Conservation (phyloP, 768 basidiomycete species). For the Rhizopogon vulgaris region DNA sequence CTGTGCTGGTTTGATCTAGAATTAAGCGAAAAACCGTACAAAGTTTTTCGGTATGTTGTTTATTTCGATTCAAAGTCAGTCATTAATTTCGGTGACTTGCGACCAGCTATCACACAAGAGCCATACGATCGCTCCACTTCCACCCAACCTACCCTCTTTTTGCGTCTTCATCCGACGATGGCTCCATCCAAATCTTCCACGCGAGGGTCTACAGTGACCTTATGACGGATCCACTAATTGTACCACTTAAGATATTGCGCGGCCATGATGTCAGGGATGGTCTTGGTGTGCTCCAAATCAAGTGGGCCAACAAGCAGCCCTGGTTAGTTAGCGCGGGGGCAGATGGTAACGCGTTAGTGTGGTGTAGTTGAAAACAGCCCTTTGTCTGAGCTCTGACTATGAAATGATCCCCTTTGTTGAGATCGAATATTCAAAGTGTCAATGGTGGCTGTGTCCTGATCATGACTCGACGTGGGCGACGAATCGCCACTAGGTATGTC, state of each 20-base stretch:
- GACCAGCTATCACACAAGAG: slow-evolving; percentile 83
- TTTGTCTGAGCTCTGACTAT: slow-evolving; percentile 24
- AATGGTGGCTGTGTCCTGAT: background rate
- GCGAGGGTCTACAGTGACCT: slow-evolving; percentile 90
- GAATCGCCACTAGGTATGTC: background rate
- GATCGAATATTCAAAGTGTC: background rate
- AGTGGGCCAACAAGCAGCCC: slow-evolving; percentile 85
- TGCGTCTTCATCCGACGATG: slow-evolving; percentile 95
- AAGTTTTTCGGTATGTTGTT: slow-evolving; percentile 69
- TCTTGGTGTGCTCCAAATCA: slow-evolving; percentile 85
- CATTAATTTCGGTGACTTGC: slow-evolving; percentile 7
- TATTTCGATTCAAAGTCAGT: background rate
- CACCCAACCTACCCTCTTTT: slow-evolving; percentile 94
- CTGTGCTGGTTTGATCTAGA: slow-evolving; percentile 99
- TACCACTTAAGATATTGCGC: slow-evolving; percentile 91
- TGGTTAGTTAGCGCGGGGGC: slow-evolving; percentile 93
- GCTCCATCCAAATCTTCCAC: slow-evolving; percentile 96
- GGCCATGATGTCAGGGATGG: slow-evolving; percentile 86
- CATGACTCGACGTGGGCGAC: background rate
- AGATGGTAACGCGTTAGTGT: slow-evolving; percentile 82
- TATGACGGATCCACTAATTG: slow-evolving; percentile 95
- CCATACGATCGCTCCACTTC: slow-evolving; percentile 89
- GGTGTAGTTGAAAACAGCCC: slow-evolving; percentile 61
- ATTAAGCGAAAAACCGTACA: slow-evolving; percentile 94
- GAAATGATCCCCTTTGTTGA: slow-evolving; percentile 8